A percentile compares a stretch with the other conserved stretches of the same genome.
These are phyloP conservation scores for Trichoderma oligosporum DNA, from an alignment of 2,329 filamentous ascomycete genomes.

Conservation along the genomic window DNA sequence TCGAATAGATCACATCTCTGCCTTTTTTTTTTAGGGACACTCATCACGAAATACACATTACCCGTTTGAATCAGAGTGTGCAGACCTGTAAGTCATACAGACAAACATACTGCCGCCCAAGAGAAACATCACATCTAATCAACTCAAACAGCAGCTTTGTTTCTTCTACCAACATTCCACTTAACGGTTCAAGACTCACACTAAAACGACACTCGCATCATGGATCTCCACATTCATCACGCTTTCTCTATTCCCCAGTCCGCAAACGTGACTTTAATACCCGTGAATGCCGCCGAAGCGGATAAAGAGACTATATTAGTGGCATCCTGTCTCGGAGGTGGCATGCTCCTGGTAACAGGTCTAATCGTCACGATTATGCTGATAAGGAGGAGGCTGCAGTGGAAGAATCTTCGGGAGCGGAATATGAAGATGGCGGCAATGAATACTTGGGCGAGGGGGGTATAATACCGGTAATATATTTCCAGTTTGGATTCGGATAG, in stretches of 20 bases:
- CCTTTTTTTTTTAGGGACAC: too few species aligned
- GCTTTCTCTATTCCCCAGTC: not conserved
- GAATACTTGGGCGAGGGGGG: not conserved
- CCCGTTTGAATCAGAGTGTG: too few species aligned
- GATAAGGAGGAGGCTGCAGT: not conserved
- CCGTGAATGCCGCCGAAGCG: not conserved
- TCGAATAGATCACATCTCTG: too few species aligned
- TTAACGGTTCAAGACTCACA: not conserved
- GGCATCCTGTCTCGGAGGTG: not conserved
- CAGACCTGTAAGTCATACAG: too few species aligned
- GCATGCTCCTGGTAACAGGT: not conserved
- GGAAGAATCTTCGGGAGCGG: not conserved
- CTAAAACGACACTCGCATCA: not conserved
- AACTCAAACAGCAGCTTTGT: not conserved
- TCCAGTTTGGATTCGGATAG: too few species aligned
- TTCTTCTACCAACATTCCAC: not conserved
- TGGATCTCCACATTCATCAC: not conserved
- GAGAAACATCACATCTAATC: too few species aligned
- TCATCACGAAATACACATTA: too few species aligned
- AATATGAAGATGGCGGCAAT: not conserved
- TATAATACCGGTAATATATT: too few species aligned
- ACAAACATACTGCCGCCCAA: too few species aligned
- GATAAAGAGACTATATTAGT: constrained; percentile 12
- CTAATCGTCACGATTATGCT: constrained; percentile 1
- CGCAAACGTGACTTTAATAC: not conserved